These are phyloP conservation scores for Debaryomyces castellii DNA, from an alignment of 805 yeast genomes.

Conservation along the genomic window DNA sequence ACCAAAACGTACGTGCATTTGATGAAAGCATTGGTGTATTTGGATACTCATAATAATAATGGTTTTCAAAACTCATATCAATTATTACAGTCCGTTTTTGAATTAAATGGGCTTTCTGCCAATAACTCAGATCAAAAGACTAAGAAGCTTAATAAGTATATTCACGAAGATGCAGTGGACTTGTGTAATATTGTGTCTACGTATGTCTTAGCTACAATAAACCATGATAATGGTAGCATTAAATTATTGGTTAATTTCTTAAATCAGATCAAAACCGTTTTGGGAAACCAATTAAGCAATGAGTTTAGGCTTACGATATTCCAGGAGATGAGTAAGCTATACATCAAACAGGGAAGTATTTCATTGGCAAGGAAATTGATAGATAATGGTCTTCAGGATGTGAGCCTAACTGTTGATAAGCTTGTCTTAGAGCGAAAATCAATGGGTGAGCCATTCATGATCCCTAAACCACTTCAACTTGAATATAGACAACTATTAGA, in stretches of 20 bases:
- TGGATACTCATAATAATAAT: slow-evolving; percentile 15
- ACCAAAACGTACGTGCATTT: slow-evolving; percentile 30
- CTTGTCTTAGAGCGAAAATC: neutral
- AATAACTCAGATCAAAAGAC: slow-evolving; percentile 1
- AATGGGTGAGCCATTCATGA: slow-evolving; percentile 1
- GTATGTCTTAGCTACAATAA: slow-evolving; percentile 19
- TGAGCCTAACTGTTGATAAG: slow-evolving; percentile 13
- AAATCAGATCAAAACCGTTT: slow-evolving; percentile 20
- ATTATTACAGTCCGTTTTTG: slow-evolving; percentile 26
- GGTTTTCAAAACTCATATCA: slow-evolving; percentile 15
- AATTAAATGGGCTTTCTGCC: slow-evolving; percentile 27
- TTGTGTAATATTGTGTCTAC: slow-evolving; percentile 26
- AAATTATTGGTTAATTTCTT: slow-evolving; percentile 29
- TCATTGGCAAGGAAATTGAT: slow-evolving; percentile 22
- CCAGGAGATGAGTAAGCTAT: slow-evolving; percentile 28
- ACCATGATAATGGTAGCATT: slow-evolving; percentile 11
- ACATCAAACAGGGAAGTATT: slow-evolving; percentile 21
- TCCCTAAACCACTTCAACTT: slow-evolving; percentile 20
- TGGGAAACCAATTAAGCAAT: slow-evolving; percentile 20
- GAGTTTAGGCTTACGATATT: slow-evolving; percentile 24
- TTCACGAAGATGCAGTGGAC: slow-evolving; percentile 15
- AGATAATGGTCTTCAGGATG: slow-evolving; percentile 24
- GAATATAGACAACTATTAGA: slow-evolving; percentile 16
- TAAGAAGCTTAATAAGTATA: slow-evolving; percentile 11
- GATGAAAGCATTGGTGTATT: slow-evolving; percentile 25